Percentiles rank a stretch among this genome's conserved stretches.
These are phyloP conservation scores for Articulospora tetracladia DNA, from an alignment of 495 filamentous ascomycete species.

Conservation along the genomic window DNA sequence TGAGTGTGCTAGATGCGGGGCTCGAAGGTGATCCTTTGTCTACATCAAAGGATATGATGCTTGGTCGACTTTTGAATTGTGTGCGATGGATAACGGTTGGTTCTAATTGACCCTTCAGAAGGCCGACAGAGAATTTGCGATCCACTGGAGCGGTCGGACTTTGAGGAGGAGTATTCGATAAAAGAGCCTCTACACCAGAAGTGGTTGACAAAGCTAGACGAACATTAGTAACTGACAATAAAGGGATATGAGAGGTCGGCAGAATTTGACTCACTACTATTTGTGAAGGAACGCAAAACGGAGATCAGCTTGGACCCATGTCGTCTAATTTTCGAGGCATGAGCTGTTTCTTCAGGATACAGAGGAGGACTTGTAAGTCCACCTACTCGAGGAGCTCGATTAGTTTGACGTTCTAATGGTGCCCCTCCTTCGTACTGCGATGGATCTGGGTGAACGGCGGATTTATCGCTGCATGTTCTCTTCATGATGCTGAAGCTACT, in stretches of 20 bases:
- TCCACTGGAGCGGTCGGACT: slow-evolving; percentile 26
- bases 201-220: background rate
- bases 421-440: slow-evolving; percentile 6
- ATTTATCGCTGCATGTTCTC: slow-evolving; percentile 9
- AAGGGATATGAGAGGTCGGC: too few relatives aligned
- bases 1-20: slow-evolving; percentile 18
- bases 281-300: slow-evolving; percentile 41
- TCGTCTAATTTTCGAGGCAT: slow-evolving; percentile 31
- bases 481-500: slow-evolving; percentile 11
- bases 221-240: too few relatives aligned
- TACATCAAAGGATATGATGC: slow-evolving; percentile 20
- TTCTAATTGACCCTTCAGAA: slow-evolving; percentile 37
- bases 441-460: background rate
- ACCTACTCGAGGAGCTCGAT: background rate
- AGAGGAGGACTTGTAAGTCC: slow-evolving; percentile 1
- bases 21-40: slow-evolving; percentile 16
- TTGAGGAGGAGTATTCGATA: background rate
- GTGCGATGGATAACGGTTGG: slow-evolving; percentile 43
- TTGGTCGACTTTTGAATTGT: slow-evolving; percentile 30
- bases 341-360: slow-evolving; percentile 1
- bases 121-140: slow-evolving; percentile 37
- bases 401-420: background rate
- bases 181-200: slow-evolving; percentile 6
- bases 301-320: slow-evolving; percentile 40
- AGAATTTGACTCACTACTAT: slow-evolving; percentile 31